Evolutionary conservation across 768 basidiomycete species (phyloP), one percentile per base, ranked within the genome.

Genomic region (Suillus fuscotomentosus): DNA sequence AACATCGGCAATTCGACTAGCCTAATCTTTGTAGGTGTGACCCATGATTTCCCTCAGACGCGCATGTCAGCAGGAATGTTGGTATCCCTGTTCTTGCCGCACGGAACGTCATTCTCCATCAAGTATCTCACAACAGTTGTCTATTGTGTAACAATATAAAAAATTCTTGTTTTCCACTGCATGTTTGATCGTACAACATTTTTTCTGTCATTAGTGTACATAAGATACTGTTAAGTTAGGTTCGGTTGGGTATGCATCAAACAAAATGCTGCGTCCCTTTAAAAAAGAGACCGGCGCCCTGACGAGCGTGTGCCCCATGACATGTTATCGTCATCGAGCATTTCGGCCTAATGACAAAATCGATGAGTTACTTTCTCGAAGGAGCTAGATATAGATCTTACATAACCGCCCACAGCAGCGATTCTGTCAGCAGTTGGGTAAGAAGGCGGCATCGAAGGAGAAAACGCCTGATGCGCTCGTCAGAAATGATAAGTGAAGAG

Each of bases 321-420:
- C 72, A 74, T 74, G 45, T 73, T 73, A 48, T 73, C 72, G 2
- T 73, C 72, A 5, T 72, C 72, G 7, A 73, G 71, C 73, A 74
- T 69, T 51, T 73, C 67, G 4, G 72, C 72, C 72, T 72, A 64
- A 1, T 5, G 17, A 45, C 11, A 60, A 24, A 17, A 57, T 56
- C 3, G 45, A 24, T 54, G 53, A 34, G 48, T 24, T 11, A 10
- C 22, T 22, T 11, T 42, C 11, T 4, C 14, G 8, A 47, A 17
- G 3, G 9, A 41, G 15, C 8, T 14, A 34, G 36, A 54, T 17
- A 43, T 50, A 15, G 54, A 27, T 24, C 67, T 69, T 13, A 72
- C 73, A 59, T 69, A 71, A 62, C 65, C 64, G 4, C 39, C 59
- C 39, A 55, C 64, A 60, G n/a, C 27, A 24, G 64, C 38, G 14